phyloP scores from a whole-genome alignment of 2,329 filamentous ascomycete species.

The Cercospora citrullina region DNA sequence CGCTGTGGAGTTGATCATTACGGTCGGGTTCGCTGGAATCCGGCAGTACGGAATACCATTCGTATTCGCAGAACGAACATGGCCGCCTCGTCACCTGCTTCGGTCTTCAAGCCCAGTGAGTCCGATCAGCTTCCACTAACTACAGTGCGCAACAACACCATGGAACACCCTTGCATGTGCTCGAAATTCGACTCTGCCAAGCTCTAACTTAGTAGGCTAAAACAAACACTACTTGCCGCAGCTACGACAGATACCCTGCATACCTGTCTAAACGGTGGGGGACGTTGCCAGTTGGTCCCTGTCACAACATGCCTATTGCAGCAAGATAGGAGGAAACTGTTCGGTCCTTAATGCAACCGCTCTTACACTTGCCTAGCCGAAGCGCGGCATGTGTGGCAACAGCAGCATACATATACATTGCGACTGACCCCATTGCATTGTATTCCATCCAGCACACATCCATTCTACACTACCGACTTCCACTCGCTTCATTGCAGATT shows the following conservation, averaged over 20 bases:
- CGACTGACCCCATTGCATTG: neutral
- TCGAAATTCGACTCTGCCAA: neutral
- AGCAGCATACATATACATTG: neutral
- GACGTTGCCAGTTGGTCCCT: neutral
- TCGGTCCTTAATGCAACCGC: neutral
- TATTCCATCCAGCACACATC: neutral
- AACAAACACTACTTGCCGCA: neutral
- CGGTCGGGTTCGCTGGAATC: neutral
- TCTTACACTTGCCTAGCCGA: neutral
- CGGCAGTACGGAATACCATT: neutral
- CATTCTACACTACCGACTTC: constrained; percentile 8
- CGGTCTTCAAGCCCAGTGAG: neutral
- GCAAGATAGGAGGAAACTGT: neutral
- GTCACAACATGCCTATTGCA: neutral
- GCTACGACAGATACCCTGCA: constrained; percentile 5
- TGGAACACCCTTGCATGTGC: neutral
- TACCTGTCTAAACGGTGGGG: neutral
- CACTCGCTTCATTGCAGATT: constrained; percentile 11
- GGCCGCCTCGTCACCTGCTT: neutral
- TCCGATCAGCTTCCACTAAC: neutral
- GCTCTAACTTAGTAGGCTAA: neutral
- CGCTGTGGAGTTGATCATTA: neutral
- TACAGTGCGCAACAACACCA: neutral
- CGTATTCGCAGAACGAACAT: neutral
- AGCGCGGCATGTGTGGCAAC: neutral